A percentile compares a stretch with the other conserved stretches of the same genome.
phyloP scores from a whole-genome alignment of 2,329 filamentous ascomycete genomes.

The Laburnicola sp. region DNA sequence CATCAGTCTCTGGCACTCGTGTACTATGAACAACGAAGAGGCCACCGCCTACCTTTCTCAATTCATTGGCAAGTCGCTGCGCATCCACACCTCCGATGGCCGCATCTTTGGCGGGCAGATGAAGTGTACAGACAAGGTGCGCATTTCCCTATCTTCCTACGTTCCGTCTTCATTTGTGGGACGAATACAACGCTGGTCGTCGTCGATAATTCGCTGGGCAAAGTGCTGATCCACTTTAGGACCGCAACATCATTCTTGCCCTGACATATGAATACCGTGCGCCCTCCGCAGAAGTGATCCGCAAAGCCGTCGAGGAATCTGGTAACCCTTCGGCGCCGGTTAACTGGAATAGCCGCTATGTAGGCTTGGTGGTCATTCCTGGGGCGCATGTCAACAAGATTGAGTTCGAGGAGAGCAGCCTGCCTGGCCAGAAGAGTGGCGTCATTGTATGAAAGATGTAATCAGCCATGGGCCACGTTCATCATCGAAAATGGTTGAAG shows the following conservation, averaged over 20 bases:
- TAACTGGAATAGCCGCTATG: conserved; percentile 80
- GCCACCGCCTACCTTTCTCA: conserved; percentile 62
- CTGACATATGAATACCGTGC: conserved; percentile 87
- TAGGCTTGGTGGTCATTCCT: conserved; percentile 88
- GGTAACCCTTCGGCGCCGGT: conserved; percentile 55
- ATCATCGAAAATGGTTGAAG: no score
- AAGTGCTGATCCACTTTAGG: conserved; percentile 55
- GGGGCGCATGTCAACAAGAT: conserved; percentile 84
- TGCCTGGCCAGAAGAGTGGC: conserved; percentile 28
- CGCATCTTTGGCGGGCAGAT: conserved; percentile 89
- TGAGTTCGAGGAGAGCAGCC: conserved; percentile 71
- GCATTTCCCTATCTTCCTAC: conserved; percentile 33
- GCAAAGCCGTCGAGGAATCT: conserved; percentile 36
- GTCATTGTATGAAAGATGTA: conserved; percentile 24
- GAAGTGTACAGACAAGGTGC: conserved; percentile 91
- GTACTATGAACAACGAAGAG: conserved; percentile 55
- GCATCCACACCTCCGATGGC: conserved; percentile 77
- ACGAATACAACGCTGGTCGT: no score
- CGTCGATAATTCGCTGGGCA: conserved; percentile 9
- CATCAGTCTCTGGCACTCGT: no score
- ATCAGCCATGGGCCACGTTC: neutral
- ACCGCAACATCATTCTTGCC: conserved; percentile 83
- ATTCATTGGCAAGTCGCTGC: conserved; percentile 76
- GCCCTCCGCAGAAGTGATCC: conserved; percentile 56
- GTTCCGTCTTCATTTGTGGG: conserved; percentile 19